Conservation (phyloP, 441 rosid genomes). For the Syzygium syzygioides region DNA sequence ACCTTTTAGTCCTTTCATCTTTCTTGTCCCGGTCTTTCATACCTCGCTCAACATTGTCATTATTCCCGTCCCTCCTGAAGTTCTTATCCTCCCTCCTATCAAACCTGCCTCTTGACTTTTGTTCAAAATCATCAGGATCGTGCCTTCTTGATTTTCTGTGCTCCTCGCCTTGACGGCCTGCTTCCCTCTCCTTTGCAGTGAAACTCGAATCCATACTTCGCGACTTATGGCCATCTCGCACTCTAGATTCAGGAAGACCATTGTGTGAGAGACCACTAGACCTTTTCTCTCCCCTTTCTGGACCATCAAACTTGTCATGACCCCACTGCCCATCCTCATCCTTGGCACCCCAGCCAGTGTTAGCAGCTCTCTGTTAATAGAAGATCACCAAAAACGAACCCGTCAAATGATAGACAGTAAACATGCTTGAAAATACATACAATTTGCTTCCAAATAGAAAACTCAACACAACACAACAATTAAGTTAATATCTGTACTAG, state of each 20-base stretch:
- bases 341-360: conserved; percentile 84
- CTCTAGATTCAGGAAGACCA: not conserved
- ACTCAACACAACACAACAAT: not conserved
- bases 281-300: conserved; percentile 28
- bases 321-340: conserved; percentile 57
- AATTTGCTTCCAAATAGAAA: not conserved
- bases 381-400: not conserved
- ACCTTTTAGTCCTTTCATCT: not conserved
- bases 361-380: conserved; percentile 77
- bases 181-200: conserved; percentile 21
- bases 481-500: not conserved
- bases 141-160: conserved; percentile 23
- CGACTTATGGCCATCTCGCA: conserved; percentile 17
- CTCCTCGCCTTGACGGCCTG: conserved; percentile 11
- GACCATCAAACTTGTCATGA: conserved; percentile 57
- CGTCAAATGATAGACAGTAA: not conserved
- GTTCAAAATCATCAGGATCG: conserved; percentile 21
- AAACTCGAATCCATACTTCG: conserved; percentile 12
- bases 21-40: not conserved
- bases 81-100: conserved; percentile 29
- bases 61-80: conserved; percentile 10
- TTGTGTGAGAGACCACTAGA: conserved; percentile 8
- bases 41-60: not conserved
- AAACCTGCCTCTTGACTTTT: conserved; percentile 26
- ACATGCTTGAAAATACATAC: not conserved